These are phyloP conservation scores for Mycena galopus DNA, from an alignment of 768 basidiomycete species.

Conservation along the genomic window DNA sequence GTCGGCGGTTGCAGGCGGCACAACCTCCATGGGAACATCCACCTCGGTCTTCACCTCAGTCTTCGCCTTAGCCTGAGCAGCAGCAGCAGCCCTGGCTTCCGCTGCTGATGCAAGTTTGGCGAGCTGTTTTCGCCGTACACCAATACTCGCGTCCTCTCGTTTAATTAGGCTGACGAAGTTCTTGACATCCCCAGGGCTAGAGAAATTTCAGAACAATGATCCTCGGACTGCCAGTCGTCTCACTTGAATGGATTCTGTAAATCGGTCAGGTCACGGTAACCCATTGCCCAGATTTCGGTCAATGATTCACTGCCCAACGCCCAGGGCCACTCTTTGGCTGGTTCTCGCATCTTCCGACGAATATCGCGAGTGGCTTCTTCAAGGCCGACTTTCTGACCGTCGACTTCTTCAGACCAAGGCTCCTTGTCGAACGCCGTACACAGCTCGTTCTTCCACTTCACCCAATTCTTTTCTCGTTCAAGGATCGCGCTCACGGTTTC, in stretches of 20 bases:
- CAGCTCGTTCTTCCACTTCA: conserved; percentile 88
- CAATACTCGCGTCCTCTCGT: conserved; percentile 73
- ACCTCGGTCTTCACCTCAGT: conserved; percentile 33
- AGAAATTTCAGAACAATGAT: conserved; percentile 17
- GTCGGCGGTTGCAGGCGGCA: conserved; percentile 32
- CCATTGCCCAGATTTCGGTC: conserved; percentile 89
- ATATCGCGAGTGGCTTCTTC: conserved; percentile 70
- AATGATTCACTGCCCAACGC: conserved; percentile 75
- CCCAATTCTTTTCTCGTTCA: conserved; percentile 91
- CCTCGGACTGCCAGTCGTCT: conserved; percentile 40
- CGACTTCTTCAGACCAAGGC: conserved; percentile 65
- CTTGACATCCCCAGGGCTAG: conserved; percentile 79
- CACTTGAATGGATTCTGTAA: conserved; percentile 78
- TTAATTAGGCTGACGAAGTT: conserved; percentile 81
- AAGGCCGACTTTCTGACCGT: conserved; percentile 65
- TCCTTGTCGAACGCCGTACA: conserved; percentile 86
- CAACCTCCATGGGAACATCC: conserved; percentile 27
- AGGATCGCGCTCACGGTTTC: conserved; percentile 81
- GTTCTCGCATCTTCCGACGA: conserved; percentile 68
- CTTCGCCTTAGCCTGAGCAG: conserved; percentile 20
- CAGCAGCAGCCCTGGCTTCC: conserved; percentile 41
- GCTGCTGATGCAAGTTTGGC: conserved; percentile 45
- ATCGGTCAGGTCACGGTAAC: conserved; percentile 74
- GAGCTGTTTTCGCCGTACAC: conserved; percentile 59
- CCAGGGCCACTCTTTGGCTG: conserved; percentile 74